Conservation (phyloP, 139 green algal species). For the Spirogloea muscicola region DNA sequence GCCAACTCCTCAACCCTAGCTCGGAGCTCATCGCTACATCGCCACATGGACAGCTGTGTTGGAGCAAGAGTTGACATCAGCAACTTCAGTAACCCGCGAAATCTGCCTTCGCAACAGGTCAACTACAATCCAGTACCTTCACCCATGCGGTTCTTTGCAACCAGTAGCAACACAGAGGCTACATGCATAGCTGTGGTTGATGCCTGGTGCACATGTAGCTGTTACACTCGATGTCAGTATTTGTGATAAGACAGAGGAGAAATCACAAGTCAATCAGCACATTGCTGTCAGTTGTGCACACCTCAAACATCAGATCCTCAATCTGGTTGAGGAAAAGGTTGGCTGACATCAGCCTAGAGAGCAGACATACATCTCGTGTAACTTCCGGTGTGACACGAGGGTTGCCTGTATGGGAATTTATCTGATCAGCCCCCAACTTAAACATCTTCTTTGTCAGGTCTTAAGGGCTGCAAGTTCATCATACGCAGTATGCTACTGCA, state of each 20-base stretch:
- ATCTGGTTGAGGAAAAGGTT: constrained; percentile 88
- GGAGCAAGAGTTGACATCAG: background rate
- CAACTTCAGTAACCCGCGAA: too few species aligned
- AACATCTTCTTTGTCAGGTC: background rate
- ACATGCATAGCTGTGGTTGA: too few species aligned
- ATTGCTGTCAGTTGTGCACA: constrained; percentile 1
- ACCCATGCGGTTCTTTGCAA: too few species aligned
- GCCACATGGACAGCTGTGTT: constrained; percentile 80
- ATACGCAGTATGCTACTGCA: too few species aligned
- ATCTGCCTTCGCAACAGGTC: too few species aligned
- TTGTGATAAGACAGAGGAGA: background rate
- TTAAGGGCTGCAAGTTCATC: too few species aligned
- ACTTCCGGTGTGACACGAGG: constrained; percentile 82
- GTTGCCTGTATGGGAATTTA: constrained; percentile 78
- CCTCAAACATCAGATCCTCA: constrained; percentile 52
- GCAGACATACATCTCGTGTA: constrained; percentile 81
- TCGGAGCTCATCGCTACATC: constrained; percentile 71
- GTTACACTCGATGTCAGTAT: background rate
- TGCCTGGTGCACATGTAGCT: too few species aligned
- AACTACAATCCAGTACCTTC: too few species aligned
- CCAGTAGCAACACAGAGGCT: too few species aligned
- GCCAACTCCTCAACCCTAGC: background rate
- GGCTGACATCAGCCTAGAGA: constrained; percentile 78
- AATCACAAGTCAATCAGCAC: background rate
- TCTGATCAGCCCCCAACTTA: background rate